Base-by-base conservation (phyloP, 768 basidiomycete genomes). In the Harrya chromipes region DNA sequence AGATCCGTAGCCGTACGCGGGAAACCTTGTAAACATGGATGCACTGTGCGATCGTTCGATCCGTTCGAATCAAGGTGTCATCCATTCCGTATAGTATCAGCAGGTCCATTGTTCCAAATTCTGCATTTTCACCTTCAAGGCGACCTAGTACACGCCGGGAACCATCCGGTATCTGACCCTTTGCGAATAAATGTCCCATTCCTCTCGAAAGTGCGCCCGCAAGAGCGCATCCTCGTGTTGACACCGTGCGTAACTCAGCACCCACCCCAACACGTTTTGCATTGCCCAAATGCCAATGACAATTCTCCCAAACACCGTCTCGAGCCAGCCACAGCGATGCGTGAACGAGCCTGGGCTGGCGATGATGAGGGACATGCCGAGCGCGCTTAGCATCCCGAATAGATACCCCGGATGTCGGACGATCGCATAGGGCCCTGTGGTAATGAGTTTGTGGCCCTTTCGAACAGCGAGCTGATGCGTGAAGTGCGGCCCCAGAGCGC, bases 371-470 rank as follows among this genome's bases (percentile, higher is more conserved):
- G 70, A 59, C 44, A 67, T 53, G 1, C 72, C 70, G 0, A 59
- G 6, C n/a, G 53, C 49, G 7, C 61, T 53, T 3, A 76, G 19
- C 2, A 16, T 26, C 4, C 31, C 64, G 9, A 58, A 58, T 8
- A 63, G 45, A 43, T 73, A 74, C 13, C 70, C 55, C 0, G 72
- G 72, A 41, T 73, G 72, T 10, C 72, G 70, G 0, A 72, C 66
- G 45, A 65, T 49, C 9, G 58, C 53, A 49, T 73, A 73, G 3
- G 72, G 71, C 0, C 72, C 72, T 2, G 57, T 47, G 2, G 63
- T 70, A 21, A 73, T 44, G 5, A 73, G 64, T 11, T 40, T 17
- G 42, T 72, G 72, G 3, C 62, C 48, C 19, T 58, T 58, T 2
- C 59, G 59, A 16, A 73, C 49, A 17, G 62, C 57, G 2, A 71